phyloP scores from a whole-genome alignment of 306 rosid genomes.

The Trifolium pratense region DNA sequence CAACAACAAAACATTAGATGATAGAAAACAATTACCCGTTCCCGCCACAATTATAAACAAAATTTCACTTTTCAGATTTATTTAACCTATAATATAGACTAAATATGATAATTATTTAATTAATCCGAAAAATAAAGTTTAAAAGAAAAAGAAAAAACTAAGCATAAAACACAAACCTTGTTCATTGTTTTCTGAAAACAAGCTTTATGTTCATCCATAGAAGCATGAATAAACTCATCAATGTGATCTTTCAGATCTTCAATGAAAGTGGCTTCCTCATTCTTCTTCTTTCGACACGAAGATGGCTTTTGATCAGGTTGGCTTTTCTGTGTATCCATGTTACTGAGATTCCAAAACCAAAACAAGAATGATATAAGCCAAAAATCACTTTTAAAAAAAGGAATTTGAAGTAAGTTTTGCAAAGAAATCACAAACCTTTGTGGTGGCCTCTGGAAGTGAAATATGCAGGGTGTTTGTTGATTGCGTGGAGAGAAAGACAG shows the following conservation, averaged over 20 bases:
- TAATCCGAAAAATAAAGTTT: no score
- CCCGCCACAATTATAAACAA: no score
- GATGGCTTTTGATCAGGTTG: conserved; percentile 43
- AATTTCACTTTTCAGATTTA: no score
- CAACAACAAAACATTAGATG: no score
- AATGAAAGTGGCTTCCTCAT: conserved; percentile 68
- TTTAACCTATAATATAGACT: no score
- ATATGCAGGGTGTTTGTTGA: neutral
- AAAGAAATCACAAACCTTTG: neutral
- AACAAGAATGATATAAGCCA: neutral
- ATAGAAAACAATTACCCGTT: no score
- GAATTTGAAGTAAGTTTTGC: neutral
- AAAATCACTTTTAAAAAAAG: neutral
- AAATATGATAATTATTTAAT: no score
- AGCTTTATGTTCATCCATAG: conserved; percentile 86
- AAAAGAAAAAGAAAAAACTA: neutral
- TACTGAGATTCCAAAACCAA: neutral
- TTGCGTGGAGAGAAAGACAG: neutral
- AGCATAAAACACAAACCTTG: conserved; percentile 51
- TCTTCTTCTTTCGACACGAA: conserved; percentile 79
- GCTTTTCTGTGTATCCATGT: conserved; percentile 41
- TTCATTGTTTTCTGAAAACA: conserved; percentile 77
- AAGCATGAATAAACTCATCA: conserved; percentile 79
- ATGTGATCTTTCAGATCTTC: conserved; percentile 86
- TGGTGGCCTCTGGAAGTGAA: neutral